Evolutionary conservation across 2,329 filamentous ascomycete genomes (phyloP).

Genomic region (Monilinia vaccinii-corymbosi): DNA sequence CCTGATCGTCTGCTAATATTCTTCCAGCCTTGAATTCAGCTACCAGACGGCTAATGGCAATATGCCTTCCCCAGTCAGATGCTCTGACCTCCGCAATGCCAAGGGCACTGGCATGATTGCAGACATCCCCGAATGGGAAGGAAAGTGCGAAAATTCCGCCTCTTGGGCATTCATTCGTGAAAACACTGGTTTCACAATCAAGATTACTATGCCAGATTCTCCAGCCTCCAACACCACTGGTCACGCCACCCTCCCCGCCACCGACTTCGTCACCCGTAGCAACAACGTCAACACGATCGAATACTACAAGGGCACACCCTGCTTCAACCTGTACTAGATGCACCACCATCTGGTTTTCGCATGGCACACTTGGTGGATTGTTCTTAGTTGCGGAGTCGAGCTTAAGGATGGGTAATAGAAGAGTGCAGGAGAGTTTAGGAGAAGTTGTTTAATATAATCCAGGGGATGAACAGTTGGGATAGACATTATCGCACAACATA

Average conservation of each 20-base stretch:
- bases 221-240: background rate
- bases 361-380: background rate
- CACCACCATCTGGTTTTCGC: background rate
- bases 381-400: background rate
- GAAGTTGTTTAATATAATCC: too few relatives aligned
- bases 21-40: too few relatives aligned
- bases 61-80: too few relatives aligned
- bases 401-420: too few relatives aligned
- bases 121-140: background rate
- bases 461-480: too few relatives aligned
- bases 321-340: background rate
- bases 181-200: background rate
- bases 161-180: background rate
- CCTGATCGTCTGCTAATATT: background rate
- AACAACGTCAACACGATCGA: background rate
- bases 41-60: too few relatives aligned
- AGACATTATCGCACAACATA: too few relatives aligned
- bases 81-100: background rate
- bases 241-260: background rate
- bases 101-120: background rate
- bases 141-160: background rate
- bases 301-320: background rate
- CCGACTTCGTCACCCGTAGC: fast-evolving
- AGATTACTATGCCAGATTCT: background rate
- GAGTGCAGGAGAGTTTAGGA: too few relatives aligned